A percentile compares a stretch with the other conserved stretches of the same genome.
These are phyloP conservation scores for Aspergillus spinulosporus DNA, from an alignment of 2,329 filamentous ascomycete species.

Conservation along the genomic window DNA sequence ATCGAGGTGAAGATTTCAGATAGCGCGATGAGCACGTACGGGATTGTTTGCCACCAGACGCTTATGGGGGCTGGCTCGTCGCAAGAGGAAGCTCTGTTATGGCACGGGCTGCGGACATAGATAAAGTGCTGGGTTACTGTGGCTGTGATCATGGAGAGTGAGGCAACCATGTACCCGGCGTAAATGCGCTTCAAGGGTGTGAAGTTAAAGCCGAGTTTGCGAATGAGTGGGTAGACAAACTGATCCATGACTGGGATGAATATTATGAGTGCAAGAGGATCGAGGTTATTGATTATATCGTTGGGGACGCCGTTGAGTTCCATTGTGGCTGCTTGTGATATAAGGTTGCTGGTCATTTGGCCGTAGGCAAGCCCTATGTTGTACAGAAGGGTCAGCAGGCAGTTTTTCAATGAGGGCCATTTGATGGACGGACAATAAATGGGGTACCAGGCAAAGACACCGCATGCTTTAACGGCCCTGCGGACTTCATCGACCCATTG, in stretches of 20 bases:
- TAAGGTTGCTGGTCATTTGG: conserved; percentile 57
- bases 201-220: conserved; percentile 49
- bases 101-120: conserved; percentile 64
- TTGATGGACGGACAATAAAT: conserved; percentile 40
- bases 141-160: conserved; percentile 52
- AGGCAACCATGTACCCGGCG: conserved; percentile 51
- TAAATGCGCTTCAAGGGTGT: conserved; percentile 57
- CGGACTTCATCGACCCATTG: conserved; percentile 76
- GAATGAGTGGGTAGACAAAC: conserved; percentile 53
- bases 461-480: conserved; percentile 66
- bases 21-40: conserved; percentile 55
- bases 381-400: conserved; percentile 13
- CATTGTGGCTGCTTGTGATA: conserved; percentile 57
- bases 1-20: conserved; percentile 60
- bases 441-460: conserved; percentile 63
- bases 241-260: conserved; percentile 56
- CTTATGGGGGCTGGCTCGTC: conserved; percentile 58
- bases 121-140: conserved; percentile 52
- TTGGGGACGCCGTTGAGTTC: conserved; percentile 54
- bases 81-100: conserved; percentile 54
- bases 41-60: conserved; percentile 57
- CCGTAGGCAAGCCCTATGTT: conserved; percentile 48
- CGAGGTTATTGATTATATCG: conserved; percentile 56
- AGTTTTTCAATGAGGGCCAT: neutral
- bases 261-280: conserved; percentile 55